Evolutionary conservation across 306 rosid genomes (phyloP), one percentile per base, ranked within the genome.

Genomic region (Quercus bicolor): DNA sequence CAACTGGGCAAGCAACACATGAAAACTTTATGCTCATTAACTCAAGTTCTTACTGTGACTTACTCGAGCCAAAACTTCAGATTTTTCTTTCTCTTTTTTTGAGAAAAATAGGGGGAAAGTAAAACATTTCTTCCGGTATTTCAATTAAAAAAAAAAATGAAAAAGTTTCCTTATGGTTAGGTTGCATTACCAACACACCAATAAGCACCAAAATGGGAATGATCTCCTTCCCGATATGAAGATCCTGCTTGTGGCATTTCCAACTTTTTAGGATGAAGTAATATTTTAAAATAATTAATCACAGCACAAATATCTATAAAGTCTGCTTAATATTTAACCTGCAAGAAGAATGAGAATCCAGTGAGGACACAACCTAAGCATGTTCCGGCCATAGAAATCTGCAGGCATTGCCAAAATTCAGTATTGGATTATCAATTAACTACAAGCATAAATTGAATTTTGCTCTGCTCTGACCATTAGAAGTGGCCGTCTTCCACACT

Each of bases 401-500:
- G 57, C 40, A 73, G 16, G 15, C 31, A 70, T 6, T 75, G 51
- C 51, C 24, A 33, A 13, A 66, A 43, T 33, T 34, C 71, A 66
- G 52, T 66, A 1, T 66, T 33, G 34, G 71, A 19, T 66, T 9
- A 14, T 66, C 51, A 66, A 33, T 16, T 6, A 33, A 66, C 51
- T 33, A 66, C 6, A 33, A 34, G 10, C 11, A 33, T 33, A 66
- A 64, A 66, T 4, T 31, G 26, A 19, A 66, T 31, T 16, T 33
- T 19, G 24, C 15, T 9, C 6, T 12, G 26, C 29, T 57, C 70
- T 21, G 1, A 80, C 83, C 70, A 80, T 28, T 21, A 80, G 43
- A 33, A 80, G 79, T 0, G 78, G 83, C 31, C 74, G 48, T 68
- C 83, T 73, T 74, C 83, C 83, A 31, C 29, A 40, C 34, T 54